These are phyloP conservation scores for Penicillium sp. DNA, from an alignment of 2,329 filamentous ascomycete species.

Conservation along the genomic window DNA sequence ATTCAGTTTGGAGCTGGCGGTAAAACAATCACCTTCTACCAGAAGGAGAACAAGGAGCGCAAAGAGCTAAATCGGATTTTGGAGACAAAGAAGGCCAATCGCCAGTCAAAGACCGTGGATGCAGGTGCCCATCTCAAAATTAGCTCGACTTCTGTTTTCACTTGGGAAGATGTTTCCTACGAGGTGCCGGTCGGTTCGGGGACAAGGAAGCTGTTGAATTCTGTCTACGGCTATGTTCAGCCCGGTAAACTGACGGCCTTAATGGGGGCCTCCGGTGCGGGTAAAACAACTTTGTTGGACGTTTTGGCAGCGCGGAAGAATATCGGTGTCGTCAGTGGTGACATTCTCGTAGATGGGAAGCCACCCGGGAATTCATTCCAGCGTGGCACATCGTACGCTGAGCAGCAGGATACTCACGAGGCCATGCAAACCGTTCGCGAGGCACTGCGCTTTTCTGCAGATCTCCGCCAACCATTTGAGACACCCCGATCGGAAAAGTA, in stretches of 20 bases:
- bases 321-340: slow-evolving; percentile 62
- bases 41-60: slow-evolving; percentile 40
- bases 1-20: slow-evolving; percentile 42
- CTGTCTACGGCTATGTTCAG: slow-evolving; percentile 50
- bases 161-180: slow-evolving; percentile 53
- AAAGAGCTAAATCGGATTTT: slow-evolving; percentile 37
- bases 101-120: slow-evolving; percentile 32
- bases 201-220: slow-evolving; percentile 45
- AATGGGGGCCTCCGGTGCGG: slow-evolving; percentile 63
- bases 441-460: slow-evolving; percentile 64
- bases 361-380: slow-evolving; percentile 61
- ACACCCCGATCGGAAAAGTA: slow-evolving; percentile 61
- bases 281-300: slow-evolving; percentile 82
- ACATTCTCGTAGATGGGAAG: slow-evolving; percentile 62
- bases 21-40: slow-evolving; percentile 43
- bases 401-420: slow-evolving; percentile 66
- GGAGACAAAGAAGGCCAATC: slow-evolving; percentile 41
- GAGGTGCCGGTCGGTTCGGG: slow-evolving; percentile 50
- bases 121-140: slow-evolving; percentile 51
- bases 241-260: slow-evolving; percentile 51
- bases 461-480: slow-evolving; percentile 61
- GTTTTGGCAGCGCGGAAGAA: slow-evolving; percentile 67
- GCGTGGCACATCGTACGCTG: slow-evolving; percentile 62
- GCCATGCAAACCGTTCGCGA: slow-evolving; percentile 63
- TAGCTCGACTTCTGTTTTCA: slow-evolving; percentile 55